Evolutionary conservation across 495 filamentous ascomycete species (phyloP).

Genomic region (Penicillium steckii): DNA sequence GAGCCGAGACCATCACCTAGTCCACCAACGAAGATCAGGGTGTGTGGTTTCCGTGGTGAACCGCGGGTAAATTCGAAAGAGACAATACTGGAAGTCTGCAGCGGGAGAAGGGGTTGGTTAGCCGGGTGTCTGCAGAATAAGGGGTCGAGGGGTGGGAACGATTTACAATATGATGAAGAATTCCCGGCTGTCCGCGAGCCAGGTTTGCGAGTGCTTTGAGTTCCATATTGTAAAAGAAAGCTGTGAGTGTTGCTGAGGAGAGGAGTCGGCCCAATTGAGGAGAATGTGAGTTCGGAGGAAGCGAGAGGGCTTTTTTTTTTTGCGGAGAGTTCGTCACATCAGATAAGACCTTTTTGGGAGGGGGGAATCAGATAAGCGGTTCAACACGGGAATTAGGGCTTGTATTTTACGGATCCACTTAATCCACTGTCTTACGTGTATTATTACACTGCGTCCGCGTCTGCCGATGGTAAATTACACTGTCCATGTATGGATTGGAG

Average conservation of each 20-base stretch:
- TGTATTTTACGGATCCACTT: neutral
- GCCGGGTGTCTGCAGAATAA: neutral
- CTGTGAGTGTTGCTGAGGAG: neutral
- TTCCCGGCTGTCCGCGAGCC: slow-evolving; percentile 22
- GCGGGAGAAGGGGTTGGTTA: neutral
- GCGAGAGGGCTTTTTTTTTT: no score
- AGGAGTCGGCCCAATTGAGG: no score
- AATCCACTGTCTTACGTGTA: slow-evolving; percentile 1
- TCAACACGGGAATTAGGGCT: slow-evolving; percentile 3
- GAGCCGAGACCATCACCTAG: slow-evolving; percentile 73
- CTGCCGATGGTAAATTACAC: no score
- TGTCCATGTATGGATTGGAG: no score
- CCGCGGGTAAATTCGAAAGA: slow-evolving; percentile 31
- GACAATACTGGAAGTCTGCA: slow-evolving; percentile 23
- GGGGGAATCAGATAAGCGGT: slow-evolving; percentile 1
- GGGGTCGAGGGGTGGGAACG: neutral
- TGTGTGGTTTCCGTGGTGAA: slow-evolving; percentile 23
- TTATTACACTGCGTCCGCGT: neutral
- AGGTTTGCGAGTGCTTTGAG: slow-evolving; percentile 20
- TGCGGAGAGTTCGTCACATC: slow-evolving; percentile 19
- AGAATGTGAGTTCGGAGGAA: no score
- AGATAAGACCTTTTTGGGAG: slow-evolving; percentile 21
- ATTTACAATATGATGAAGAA: slow-evolving; percentile 27
- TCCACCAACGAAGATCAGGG: slow-evolving; percentile 27
- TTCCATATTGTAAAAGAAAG: slow-evolving; percentile 16